Conservation (phyloP, 2,329 filamentous ascomycete species). For the Corynespora cassiicola region DNA sequence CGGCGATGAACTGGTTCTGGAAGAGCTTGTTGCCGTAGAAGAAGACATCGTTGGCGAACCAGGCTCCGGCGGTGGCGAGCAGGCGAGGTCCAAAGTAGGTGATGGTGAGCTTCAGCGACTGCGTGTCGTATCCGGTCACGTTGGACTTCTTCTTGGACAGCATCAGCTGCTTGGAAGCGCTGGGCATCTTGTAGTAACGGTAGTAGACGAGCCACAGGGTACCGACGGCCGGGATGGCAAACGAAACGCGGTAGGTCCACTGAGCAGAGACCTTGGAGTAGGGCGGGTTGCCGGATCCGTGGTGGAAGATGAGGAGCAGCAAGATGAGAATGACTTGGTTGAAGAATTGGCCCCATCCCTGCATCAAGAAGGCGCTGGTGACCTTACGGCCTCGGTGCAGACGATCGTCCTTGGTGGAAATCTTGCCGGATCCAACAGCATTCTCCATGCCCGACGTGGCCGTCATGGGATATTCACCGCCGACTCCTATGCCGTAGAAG, state of each 20-base stretch:
- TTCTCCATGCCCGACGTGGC: slow-evolving; percentile 95
- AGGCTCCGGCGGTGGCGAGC: slow-evolving; percentile 83
- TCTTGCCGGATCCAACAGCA: slow-evolving; percentile 80
- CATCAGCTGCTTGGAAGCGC: slow-evolving; percentile 81
- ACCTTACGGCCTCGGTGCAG: slow-evolving; percentile 96
- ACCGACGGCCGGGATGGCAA: slow-evolving; percentile 87
- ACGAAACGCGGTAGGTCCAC: slow-evolving; percentile 91
- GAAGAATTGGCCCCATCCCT: slow-evolving; percentile 95
- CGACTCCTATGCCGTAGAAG: slow-evolving; percentile 78
- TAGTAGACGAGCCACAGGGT: slow-evolving; percentile 97
- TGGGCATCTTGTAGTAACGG: slow-evolving; percentile 92
- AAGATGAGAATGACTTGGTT: slow-evolving; percentile 92
- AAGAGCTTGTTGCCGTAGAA: slow-evolving; percentile 99
- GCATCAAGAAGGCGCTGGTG: slow-evolving; percentile 96
- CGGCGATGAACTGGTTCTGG: slow-evolving; percentile 86
- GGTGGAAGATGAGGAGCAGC: slow-evolving; percentile 86
- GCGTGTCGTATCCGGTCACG: slow-evolving; percentile 91
- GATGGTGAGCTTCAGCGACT: slow-evolving; percentile 80
- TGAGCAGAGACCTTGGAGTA: slow-evolving; percentile 81
- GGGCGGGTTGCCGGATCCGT: slow-evolving; percentile 74
- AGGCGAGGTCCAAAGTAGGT: slow-evolving; percentile 85
- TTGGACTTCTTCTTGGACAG: slow-evolving; percentile 83
- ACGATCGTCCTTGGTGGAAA: slow-evolving; percentile 91
- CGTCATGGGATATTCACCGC: slow-evolving; percentile 95
- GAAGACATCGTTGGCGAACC: slow-evolving; percentile 98